Base-by-base conservation (phyloP, 805 yeast genomes). In the Saturnispora saitoi region DNA sequence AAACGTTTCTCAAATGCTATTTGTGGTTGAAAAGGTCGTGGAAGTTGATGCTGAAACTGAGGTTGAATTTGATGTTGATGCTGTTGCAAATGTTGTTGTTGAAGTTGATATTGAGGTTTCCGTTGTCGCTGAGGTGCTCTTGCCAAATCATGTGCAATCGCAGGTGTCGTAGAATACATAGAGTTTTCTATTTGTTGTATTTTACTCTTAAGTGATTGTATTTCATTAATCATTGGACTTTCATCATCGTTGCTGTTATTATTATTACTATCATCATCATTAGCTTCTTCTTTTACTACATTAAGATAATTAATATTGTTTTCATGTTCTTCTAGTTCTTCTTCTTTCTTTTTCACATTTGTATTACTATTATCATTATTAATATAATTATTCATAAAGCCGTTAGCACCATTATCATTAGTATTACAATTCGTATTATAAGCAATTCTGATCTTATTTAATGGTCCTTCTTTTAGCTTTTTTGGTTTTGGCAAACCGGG, bases 131-230 rank as follows among this genome's bases (percentile, higher is more conserved):
- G 38, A 5, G 32, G 15, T 31, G 32, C 6, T 11, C 14, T 31
- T 11, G 38, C 4, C 3, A 20, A 17, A 34, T 19, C 17, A 8
- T 10, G n/a, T 10, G 17, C 15, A 8, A 17, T 32, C 0, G 20
- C 20, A 17, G 38, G 10, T 12, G 38, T 34, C 17, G 38, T 20
- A 17, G 38, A 15, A 20, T 34, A 17, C 12, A 70, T 65, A 0
- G 75, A 68, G 0, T 73, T 71, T 54, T 75, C 80, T 4, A 75
- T 65, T 53, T 71, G 71, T 46, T 65, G 70, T 36, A 75, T 70
- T 49, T 72, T 71, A 9, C 68, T 67, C 42, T 69, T 68, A 37
- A 75, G 56, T 14, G 61, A 51, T 32, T 73, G 72, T 11, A 65
- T 50, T 54, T 65, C 68, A 17, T 51, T 43, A 41, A 60, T 42